A percentile compares a stretch with the other conserved stretches of the same genome.
phyloP scores from a whole-genome alignment of 768 basidiomycete species.

The Phaeotremella skinneri region DNA sequence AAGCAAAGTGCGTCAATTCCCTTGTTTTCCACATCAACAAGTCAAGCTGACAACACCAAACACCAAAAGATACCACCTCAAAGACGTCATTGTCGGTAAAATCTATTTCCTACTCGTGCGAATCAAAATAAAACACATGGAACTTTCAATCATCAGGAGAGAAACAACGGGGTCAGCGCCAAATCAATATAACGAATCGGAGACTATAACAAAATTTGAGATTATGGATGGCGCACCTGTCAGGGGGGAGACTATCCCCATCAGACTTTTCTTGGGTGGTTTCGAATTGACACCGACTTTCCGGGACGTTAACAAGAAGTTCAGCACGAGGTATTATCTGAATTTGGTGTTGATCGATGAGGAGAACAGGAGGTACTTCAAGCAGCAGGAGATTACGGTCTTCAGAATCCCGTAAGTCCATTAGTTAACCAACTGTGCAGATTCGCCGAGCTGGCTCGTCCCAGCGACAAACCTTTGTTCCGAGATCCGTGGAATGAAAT shows the following conservation, averaged over 20 bases:
- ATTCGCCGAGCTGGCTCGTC: too few species aligned
- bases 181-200: slow-evolving; percentile 99
- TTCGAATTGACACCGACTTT: slow-evolving; percentile 99
- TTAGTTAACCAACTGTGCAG: neutral
- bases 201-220: slow-evolving; percentile 99
- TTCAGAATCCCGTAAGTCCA: slow-evolving; percentile 69
- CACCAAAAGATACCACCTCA: slow-evolving; percentile 94
- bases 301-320: slow-evolving; percentile 99
- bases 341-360: slow-evolving; percentile 97
- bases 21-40: neutral
- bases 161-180: slow-evolving; percentile 96
- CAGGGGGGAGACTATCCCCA: slow-evolving; percentile 97
- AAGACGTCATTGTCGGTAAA: slow-evolving; percentile 99
- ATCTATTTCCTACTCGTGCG: slow-evolving; percentile 98
- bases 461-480: too few species aligned
- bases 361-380: slow-evolving; percentile 96
- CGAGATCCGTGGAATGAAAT: too few species aligned
- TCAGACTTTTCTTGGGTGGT: slow-evolving; percentile 93
- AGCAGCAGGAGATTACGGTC: slow-evolving; percentile 93
- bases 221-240: slow-evolving; percentile 99
- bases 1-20: slow-evolving; percentile 78
- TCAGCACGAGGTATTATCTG: slow-evolving; percentile 92
- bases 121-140: slow-evolving; percentile 99
- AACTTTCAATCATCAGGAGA: slow-evolving; percentile 92
- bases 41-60: slow-evolving; percentile 1